These are phyloP conservation scores for Cetraspora pellucida DNA, from an alignment of 192 early-diverging fungal genomes.

Conservation along the genomic window DNA sequence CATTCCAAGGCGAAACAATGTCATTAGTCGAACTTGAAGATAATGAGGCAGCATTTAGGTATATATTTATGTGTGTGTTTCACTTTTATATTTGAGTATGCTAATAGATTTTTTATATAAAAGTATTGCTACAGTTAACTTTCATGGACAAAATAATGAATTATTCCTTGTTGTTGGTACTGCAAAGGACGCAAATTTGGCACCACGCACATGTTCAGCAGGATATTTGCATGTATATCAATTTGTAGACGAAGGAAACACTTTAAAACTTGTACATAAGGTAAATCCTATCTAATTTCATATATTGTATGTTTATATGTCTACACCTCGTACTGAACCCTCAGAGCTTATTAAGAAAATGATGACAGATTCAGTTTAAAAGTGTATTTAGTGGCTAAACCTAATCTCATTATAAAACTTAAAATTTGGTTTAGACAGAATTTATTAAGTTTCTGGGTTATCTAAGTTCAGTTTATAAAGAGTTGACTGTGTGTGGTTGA, in stretches of 20 bases:
- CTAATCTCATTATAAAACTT: no score
- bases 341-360: no score
- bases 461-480: no score
- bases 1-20: slow-evolving; percentile 70
- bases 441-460: no score
- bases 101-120: neutral
- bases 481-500: no score
- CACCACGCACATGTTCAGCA: slow-evolving; percentile 68
- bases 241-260: slow-evolving; percentile 62
- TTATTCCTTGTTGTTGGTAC: slow-evolving; percentile 84
- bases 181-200: slow-evolving; percentile 65
- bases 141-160: slow-evolving; percentile 58
- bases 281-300: neutral
- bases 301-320: neutral
- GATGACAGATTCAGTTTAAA: no score
- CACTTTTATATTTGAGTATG: neutral
- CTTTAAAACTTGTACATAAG: slow-evolving; percentile 80
- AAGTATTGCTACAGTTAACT: slow-evolving; percentile 63
- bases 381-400: no score
- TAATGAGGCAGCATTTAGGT: slow-evolving; percentile 81
- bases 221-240: slow-evolving; percentile 79
- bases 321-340: no score
- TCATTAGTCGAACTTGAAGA: slow-evolving; percentile 75
- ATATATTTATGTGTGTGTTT: neutral
- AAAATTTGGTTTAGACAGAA: no score